These are phyloP conservation scores for Leccinum imitatum DNA, from an alignment of 768 basidiomycete species.

Conservation along the genomic window DNA sequence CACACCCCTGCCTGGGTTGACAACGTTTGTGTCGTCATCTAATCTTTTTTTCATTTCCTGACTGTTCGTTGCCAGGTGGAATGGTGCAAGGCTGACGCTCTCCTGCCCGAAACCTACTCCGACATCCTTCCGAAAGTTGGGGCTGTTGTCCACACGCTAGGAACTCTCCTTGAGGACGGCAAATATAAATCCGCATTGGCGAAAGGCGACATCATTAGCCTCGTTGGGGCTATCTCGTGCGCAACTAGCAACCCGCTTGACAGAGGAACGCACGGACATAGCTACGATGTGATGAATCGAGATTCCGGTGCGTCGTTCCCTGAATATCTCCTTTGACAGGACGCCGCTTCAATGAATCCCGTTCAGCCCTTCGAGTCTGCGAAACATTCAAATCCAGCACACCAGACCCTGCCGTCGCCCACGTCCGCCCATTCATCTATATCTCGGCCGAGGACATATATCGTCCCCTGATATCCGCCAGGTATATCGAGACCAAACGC, in stretches of 20 bases:
- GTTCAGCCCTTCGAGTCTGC: constrained; percentile 69
- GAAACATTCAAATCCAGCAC: constrained; percentile 64
- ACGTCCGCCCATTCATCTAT: constrained; percentile 77
- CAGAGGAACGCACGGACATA: constrained; percentile 40
- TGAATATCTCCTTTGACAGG: constrained; percentile 1
- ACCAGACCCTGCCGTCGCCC: constrained; percentile 30
- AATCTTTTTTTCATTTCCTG: constrained; percentile 6
- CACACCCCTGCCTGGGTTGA: constrained; percentile 85
- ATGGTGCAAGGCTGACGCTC: constrained; percentile 85
- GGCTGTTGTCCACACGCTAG: constrained; percentile 92
- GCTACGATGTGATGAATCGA: constrained; percentile 82
- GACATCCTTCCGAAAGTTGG: constrained; percentile 62
- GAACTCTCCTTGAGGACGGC: constrained; percentile 79
- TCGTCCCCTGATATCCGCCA: constrained; percentile 77
- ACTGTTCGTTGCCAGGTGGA: constrained; percentile 55
- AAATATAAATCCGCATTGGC: constrained; percentile 77
- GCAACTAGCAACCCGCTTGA: constrained; percentile 60
- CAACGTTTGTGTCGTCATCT: constrained; percentile 47
- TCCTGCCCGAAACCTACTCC: constrained; percentile 71
- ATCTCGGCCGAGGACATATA: constrained; percentile 89
- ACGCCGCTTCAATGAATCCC: constrained; percentile 8
- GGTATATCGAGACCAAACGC: constrained; percentile 94
- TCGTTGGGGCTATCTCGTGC: constrained; percentile 48
- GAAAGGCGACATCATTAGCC: constrained; percentile 52
- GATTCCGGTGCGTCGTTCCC: constrained; percentile 71